Evolutionary conservation across 371 early-diverging fungal species (phyloP).

Genomic region (Mycotypha africana): DNA sequence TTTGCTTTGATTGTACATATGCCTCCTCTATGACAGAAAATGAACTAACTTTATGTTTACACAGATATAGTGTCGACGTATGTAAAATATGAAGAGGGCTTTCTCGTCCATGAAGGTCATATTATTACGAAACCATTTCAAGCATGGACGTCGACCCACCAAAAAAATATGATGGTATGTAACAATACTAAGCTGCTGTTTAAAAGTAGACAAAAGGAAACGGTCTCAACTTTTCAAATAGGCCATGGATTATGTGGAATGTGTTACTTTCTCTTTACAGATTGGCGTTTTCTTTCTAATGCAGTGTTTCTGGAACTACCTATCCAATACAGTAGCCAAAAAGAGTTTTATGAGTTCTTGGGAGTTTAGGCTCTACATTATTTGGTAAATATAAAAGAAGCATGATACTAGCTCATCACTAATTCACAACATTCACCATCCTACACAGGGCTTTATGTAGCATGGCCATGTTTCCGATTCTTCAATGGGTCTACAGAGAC

Average conservation of each 20-base stretch:
- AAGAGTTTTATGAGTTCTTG: conserved; percentile 35
- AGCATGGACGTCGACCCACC: conserved; percentile 22
- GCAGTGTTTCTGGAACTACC: conserved; percentile 45
- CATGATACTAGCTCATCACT: neutral
- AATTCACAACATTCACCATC: neutral
- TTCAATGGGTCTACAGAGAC: conserved; percentile 27
- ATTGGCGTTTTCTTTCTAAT: conserved; percentile 31
- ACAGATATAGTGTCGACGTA: conserved; percentile 29
- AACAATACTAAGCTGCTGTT: too few relatives aligned
- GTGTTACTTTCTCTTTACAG: conserved; percentile 32
- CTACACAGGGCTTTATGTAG: conserved; percentile 23
- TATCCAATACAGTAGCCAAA: conserved; percentile 30
- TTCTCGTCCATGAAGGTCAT: conserved; percentile 9
- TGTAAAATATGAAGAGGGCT: conserved; percentile 36
- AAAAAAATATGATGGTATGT: conserved; percentile 14
- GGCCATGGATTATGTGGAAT: conserved; percentile 31
- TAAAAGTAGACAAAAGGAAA: too few relatives aligned
- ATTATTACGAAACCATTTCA: conserved; percentile 24
- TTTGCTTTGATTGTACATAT: neutral
- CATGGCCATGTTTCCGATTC: conserved; percentile 29
- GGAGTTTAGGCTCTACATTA: conserved; percentile 35
- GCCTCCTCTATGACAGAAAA: neutral
- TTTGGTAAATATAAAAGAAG: conserved; percentile 24
- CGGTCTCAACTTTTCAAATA: conserved; percentile 1
- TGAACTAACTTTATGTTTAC: neutral